Base-by-base conservation (phyloP, 2,329 filamentous ascomycete species). In the Talaromyces islandicus region DNA sequence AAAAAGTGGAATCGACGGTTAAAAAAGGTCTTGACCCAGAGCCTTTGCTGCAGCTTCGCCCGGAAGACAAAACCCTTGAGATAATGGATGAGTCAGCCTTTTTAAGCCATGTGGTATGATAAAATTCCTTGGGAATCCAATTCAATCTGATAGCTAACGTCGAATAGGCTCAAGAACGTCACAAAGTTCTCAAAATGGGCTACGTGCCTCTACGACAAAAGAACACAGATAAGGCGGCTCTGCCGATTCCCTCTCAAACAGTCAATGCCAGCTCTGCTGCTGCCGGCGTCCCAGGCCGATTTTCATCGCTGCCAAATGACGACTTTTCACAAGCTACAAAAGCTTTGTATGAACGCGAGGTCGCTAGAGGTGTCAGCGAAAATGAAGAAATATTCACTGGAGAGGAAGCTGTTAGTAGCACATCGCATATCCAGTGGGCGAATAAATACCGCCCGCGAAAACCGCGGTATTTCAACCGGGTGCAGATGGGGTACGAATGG, bases 401-500 rank as follows among this genome's bases (percentile, higher is more conserved):
- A 9, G 94, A 99, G 77, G 94, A 96, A 75, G 83, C 88, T 46
- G 86, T 96, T 27, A 78, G 82, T 32, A 84, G 83, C 10, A 77
- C 78, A 5, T 78, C 83, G 3, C 86, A 86, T 65, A 88, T 91
- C 4, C 84, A 87, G 64, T 96, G 92, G 92, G 87, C 88, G 6
- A 86, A 87, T 71, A 92, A 93, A 75, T 89, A 96, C 74, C 85
- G 89, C 43, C 92, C 93, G 7, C 85, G 94, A 64, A 99, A 97
- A 76, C 94, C 94, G 12, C 86, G 89, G 62, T 97, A 97, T 77
- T 99, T 99, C 83, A 97, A 97, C 72, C 88, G 94, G 46, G 92
- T 97, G 53, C 92, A 96, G 75, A 97, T 97, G 90, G 94, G 94
- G 57, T 99, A 97, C 75, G 94, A 99, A 75, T 99, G 94, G 94